phyloP scores from a whole-genome alignment of 257 asterid genomes.

The Asclepias syriaca region DNA sequence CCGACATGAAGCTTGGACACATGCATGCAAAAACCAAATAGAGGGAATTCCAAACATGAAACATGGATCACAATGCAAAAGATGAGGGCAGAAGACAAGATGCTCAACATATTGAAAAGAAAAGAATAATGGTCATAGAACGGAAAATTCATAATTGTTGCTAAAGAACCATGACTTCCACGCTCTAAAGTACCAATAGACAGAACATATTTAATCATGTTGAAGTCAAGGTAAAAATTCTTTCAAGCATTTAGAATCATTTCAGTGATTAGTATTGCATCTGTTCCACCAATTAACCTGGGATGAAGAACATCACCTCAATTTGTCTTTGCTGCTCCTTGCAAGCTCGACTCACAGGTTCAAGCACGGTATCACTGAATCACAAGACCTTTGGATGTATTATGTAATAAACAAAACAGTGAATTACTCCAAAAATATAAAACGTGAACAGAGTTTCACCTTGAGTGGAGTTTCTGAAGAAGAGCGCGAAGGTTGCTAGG shows the following conservation, averaged over 20 bases:
- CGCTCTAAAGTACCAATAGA: neutral
- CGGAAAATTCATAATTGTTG: neutral
- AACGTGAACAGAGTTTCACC: constrained; percentile 38
- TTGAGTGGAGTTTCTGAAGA: constrained; percentile 97
- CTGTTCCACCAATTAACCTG: neutral
- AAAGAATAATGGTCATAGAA: neutral
- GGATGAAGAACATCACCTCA: constrained; percentile 49
- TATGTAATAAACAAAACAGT: constrained; percentile 16
- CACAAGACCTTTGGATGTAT: constrained; percentile 16
- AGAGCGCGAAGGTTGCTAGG: constrained; percentile 83
- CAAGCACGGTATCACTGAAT: constrained; percentile 80
- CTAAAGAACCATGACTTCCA: neutral
- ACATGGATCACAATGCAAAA: neutral
- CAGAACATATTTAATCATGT: neutral
- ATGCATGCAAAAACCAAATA: constrained; percentile 4
- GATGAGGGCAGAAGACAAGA: neutral
- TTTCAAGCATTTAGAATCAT: no score
- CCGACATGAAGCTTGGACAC: neutral
- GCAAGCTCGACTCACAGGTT: constrained; percentile 91
- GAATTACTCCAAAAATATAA: neutral
- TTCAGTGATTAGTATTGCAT: neutral
- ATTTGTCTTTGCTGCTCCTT: constrained; percentile 97
- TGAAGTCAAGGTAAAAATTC: neutral
- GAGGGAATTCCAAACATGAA: neutral
- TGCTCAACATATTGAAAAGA: neutral